phyloP scores from a whole-genome alignment of 495 filamentous ascomycete species.

The Neurospora hispaniola region DNA sequence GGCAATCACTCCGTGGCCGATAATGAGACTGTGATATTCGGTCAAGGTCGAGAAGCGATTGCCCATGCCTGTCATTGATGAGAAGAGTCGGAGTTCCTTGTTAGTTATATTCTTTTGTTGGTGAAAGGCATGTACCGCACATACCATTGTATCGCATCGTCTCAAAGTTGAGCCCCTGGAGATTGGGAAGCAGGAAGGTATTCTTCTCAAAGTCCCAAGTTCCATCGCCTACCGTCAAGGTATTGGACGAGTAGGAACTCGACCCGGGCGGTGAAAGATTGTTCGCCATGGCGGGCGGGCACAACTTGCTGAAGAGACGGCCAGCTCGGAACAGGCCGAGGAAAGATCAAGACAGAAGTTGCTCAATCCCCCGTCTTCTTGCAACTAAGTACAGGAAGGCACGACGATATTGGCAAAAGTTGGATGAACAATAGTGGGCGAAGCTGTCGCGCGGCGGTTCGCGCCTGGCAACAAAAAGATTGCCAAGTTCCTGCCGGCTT shows the following conservation, averaged over 20 bases:
- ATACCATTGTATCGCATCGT: slow-evolving; percentile 95
- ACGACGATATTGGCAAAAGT: background rate
- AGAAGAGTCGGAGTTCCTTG: background rate
- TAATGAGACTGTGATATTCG: slow-evolving; percentile 69
- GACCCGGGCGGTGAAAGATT: slow-evolving; percentile 64
- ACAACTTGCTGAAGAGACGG: slow-evolving; percentile 5
- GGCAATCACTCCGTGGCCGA: slow-evolving; percentile 75
- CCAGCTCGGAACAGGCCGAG: slow-evolving; percentile 8
- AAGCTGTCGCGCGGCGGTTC: background rate
- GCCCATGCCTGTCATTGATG: slow-evolving; percentile 59
- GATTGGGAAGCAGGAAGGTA: slow-evolving; percentile 77
- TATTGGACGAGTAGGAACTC: slow-evolving; percentile 73
- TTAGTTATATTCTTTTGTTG: slow-evolving; percentile 1
- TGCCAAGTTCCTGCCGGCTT: background rate
- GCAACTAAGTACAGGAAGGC: background rate
- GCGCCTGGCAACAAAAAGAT: background rate
- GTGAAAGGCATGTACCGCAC: slow-evolving; percentile 7
- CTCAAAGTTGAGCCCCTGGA: slow-evolving; percentile 78
- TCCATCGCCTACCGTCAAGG: slow-evolving; percentile 78
- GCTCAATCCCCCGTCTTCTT: background rate
- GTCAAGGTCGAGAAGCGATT: slow-evolving; percentile 70
- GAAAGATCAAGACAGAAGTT: background rate
- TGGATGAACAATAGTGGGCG: background rate
- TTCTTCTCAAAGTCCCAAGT: slow-evolving; percentile 82
- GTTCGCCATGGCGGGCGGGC: slow-evolving; percentile 41